Base-by-base conservation (phyloP, 2,329 filamentous ascomycete genomes). In the Sphaerulina populicola region DNA sequence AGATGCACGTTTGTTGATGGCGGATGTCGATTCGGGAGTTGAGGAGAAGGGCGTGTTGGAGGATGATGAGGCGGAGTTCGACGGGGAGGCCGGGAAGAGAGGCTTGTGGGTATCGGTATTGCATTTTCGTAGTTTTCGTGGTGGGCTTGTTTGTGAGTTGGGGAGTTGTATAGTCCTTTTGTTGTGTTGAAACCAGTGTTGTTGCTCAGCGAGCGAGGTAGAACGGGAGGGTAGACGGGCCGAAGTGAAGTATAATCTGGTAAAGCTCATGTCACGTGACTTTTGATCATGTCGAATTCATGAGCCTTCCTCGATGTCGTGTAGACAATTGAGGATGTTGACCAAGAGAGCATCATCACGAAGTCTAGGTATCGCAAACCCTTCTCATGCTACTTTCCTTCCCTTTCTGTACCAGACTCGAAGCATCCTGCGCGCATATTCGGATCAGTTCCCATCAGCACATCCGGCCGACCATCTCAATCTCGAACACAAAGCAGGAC, bases 371-470 rank as follows among this genome's bases (percentile, higher is more conserved):
- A 45, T 50, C 33, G 41, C 41, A 40, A 11, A 33, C 4, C 40
- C 18, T 38, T 45, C 38, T 27, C 44, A 42, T 36, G 30, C 21
- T 29, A 43, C 37, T 9, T 41, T 58, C 4, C 51, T 64, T 12
- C 59, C 64, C 7, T 65, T 66, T 47, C 60, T 66, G n/a, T 66
- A 64, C 53, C 44, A 55, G 27, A 66, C 64, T 3, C 42, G 14
- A 31, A 66, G 63, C n/a, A 63, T 66, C 37, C 51, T 44, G 41
- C 51, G 57, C 37, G 12, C 35, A 31, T 53, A 56, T 41, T 39
- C 53, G 43, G 15, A 40, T 18, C n/a, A 47, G 7, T 10, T 47
- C 9, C 31, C 31, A 10, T 10, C 12, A n/a, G 31, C 23, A 18
- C 14, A 44, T n/a, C 6, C 42, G 8, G 6, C 42, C 23, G 42